Base-by-base conservation (phyloP, 2,329 filamentous ascomycete genomes). In the Pseudogymnoascus sp. region DNA sequence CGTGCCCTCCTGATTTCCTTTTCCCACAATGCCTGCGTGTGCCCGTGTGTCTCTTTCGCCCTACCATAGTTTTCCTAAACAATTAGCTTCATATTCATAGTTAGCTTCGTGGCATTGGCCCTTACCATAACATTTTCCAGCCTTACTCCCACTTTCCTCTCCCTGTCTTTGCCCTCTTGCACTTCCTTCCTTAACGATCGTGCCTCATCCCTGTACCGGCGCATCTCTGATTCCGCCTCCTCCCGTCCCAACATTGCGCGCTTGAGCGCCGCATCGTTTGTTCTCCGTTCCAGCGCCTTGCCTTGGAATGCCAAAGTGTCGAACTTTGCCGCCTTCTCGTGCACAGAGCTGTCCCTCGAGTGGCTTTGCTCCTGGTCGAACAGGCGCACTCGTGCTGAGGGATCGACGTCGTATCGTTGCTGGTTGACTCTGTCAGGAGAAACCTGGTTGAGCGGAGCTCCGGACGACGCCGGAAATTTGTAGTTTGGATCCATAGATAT, bases 251-350 rank as follows among this genome's bases (percentile, higher is more conserved):
- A 69, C 77, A 85, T 82, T 63, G 84, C 84, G 55, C 84, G 80
- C 70, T 84, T 85, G 13, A 87, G 74, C 28, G 84, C 84, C 30
- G 83, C 83, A 65, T 86, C 84, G 66, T 82, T 83, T 55, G 77
- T 82, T 72, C 82, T 85, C 66, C 83, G 79, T 70, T 86, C 83
- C 59, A 84, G 74, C 55, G 83, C 79, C 67, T 82, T 84, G 2
- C 68, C 65, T 62, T 71, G 69, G 33, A 80, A 79, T 61, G 85
- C 80, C 34, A 90, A 77, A 61, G 78, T 81, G 74, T 90, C 88
- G 72, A 90, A 89, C 71, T 88, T 86, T 68, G 82, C 84, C 63
- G 89, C 86, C 68, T 84, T 83, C 62, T 86, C 82, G 66, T 84
- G 77, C 5, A 88, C 83, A 19, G 82, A 82, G 66, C 81, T 83